Evolutionary conservation across 768 basidiomycete species (phyloP), one percentile per base, ranked within the genome.

Genomic region (Cytidiella melzeri): DNA sequence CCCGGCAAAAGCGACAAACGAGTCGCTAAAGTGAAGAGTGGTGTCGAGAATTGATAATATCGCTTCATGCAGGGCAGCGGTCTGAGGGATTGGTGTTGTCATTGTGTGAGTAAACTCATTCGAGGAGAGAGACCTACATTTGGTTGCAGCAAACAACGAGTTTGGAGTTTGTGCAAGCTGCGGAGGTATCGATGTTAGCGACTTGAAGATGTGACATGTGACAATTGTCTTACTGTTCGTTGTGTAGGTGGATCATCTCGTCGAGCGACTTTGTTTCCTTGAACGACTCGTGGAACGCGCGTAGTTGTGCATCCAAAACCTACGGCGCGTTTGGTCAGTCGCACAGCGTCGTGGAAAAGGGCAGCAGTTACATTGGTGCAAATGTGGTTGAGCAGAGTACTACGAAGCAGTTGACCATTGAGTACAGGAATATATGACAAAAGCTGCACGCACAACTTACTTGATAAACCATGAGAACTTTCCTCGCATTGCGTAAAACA

Each of bases 401-500:
- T 87, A 51, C 13, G 39, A 10, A 9, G 7, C 10, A 4, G n/a
- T 10, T 45, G 15, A 45, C 47, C 46, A n/a, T 15, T 24, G 19
- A 23, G 42, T 5, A 11, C 10, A 42, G 18, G 11, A 46, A 47
- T 23, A 30, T 15, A 38, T 5, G 13, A 21, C 40, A 12, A 26
- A n/a, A n/a, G n/a, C n/a, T n/a, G 13, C 30, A 2, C 20, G 43
- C 36, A 9, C 7, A n/a, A 74, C 84, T 57, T 59, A 90, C 89
- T 87, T 89, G 62, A 87, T 75, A 56, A 91, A 87, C 90, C 90
- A 92, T 50, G 84, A 84, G 51, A 92, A 57, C 48, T 83, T 81
- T 55, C 82, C 80, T 53, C 88, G 69, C 73, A 89, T 77, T 0
- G 84, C 84, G 61, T 87, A 88, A 56, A 91, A 82, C 12, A 73